phyloP scores from a whole-genome alignment of 352 stramenopile species.

The Phytophthora ohioensis region DNA sequence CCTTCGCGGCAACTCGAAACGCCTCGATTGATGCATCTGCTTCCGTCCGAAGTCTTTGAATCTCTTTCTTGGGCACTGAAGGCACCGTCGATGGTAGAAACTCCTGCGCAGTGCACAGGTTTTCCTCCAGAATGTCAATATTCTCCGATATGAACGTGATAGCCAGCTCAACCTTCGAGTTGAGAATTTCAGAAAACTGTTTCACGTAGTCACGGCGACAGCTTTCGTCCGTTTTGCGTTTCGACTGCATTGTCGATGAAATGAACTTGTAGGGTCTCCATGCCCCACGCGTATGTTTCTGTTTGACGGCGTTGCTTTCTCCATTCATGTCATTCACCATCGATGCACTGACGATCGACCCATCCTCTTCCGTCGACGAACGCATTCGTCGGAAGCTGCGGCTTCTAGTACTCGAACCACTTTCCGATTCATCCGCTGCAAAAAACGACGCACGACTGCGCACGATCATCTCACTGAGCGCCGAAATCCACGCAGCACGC shows the following conservation, averaged over 20 bases:
- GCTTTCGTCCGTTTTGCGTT: conserved; percentile 47
- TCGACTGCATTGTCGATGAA: conserved; percentile 79
- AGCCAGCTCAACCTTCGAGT: conserved; percentile 50
- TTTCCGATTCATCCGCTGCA: conserved; percentile 77
- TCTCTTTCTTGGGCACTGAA: conserved; percentile 63
- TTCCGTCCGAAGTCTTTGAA: conserved; percentile 57
- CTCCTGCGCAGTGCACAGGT: conserved; percentile 64
- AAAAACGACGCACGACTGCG: conserved; percentile 80
- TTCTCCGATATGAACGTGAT: conserved; percentile 63
- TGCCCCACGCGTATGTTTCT: conserved; percentile 36
- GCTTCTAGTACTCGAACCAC: conserved; percentile 48
- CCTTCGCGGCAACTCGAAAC: conserved; percentile 46
- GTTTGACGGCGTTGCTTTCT: conserved; percentile 30
- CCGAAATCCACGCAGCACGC: conserved; percentile 72
- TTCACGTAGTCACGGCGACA: conserved; percentile 63
- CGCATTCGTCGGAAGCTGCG: conserved; percentile 60
- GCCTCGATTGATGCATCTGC: conserved; percentile 44
- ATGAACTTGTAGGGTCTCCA: conserved; percentile 86
- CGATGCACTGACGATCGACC: conserved; percentile 37
- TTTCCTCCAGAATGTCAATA: conserved; percentile 79
- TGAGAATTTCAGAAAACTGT: conserved; percentile 55
- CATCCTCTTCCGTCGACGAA: conserved; percentile 70
- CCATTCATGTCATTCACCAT: conserved; percentile 43
- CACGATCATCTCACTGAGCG: conserved; percentile 86
- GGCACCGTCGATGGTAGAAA: conserved; percentile 66